Evolutionary conservation across 352 stramenopile species (phyloP).

Genomic region (Phytophthora quininea): DNA sequence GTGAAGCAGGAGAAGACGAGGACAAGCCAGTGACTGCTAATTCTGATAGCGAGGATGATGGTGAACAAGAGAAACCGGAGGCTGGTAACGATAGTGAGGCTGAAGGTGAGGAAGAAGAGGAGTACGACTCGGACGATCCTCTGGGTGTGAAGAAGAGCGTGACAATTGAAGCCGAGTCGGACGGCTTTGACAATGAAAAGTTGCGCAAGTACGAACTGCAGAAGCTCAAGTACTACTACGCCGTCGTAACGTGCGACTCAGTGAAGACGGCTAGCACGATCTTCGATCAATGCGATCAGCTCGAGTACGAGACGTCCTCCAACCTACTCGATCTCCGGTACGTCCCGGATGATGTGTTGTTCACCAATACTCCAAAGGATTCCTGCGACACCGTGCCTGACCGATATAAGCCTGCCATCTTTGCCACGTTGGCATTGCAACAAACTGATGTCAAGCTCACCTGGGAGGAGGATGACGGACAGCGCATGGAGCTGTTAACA

Average conservation of each 20-base stretch:
- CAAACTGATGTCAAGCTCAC: slow-evolving; percentile 94
- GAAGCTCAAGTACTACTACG: slow-evolving; percentile 99
- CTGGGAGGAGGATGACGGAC: slow-evolving; percentile 95
- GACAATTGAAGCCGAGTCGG: slow-evolving; percentile 49
- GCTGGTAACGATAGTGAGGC: slow-evolving; percentile 36
- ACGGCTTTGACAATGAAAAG: slow-evolving; percentile 94
- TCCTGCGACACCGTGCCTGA: slow-evolving; percentile 85
- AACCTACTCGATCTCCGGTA: slow-evolving; percentile 96
- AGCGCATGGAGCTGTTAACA: slow-evolving; percentile 88
- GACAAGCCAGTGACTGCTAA: slow-evolving; percentile 21
- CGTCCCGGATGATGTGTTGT: slow-evolving; percentile 91
- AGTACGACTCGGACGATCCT: slow-evolving; percentile 74
- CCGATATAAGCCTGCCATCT: slow-evolving; percentile 95
- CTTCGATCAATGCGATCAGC: slow-evolving; percentile 96
- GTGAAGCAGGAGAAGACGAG: slow-evolving; percentile 27
- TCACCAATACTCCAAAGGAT: slow-evolving; percentile 90
- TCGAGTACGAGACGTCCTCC: slow-evolving; percentile 97
- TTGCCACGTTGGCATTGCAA: slow-evolving; percentile 92
- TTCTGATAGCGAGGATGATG: slow-evolving; percentile 25
- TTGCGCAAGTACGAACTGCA: slow-evolving; percentile 96
- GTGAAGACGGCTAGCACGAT: slow-evolving; percentile 91
- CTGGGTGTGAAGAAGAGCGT: slow-evolving; percentile 73
- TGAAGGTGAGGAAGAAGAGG: slow-evolving; percentile 45
- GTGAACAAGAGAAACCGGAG: slow-evolving; percentile 30
- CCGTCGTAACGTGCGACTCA: slow-evolving; percentile 94